A percentile compares a stretch with the other conserved stretches of the same genome.
phyloP scores from a whole-genome alignment of 1,139 yeast species.

The Candida tropicalis region DNA sequence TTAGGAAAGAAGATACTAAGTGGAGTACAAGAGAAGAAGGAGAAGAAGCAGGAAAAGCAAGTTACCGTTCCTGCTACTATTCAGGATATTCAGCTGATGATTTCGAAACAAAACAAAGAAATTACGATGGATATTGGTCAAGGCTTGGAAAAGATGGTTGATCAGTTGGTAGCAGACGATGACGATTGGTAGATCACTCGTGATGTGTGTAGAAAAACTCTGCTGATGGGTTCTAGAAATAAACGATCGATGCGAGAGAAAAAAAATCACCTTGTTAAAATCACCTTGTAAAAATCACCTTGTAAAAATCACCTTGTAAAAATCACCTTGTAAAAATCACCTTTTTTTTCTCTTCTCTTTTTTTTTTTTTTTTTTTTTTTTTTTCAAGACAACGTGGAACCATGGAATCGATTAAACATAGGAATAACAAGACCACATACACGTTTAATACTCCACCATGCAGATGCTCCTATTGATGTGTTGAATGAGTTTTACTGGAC shows the following conservation, averaged over 20 bases:
- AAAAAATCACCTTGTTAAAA: too few species aligned
- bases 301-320: too few species aligned
- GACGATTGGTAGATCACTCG: too few species aligned
- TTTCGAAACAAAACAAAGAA: slow-evolving; percentile 25
- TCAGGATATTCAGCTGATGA: slow-evolving; percentile 36
- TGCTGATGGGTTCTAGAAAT: too few species aligned
- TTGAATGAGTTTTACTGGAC: slow-evolving; percentile 82
- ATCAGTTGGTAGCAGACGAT: slow-evolving; percentile 17
- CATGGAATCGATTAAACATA: slow-evolving; percentile 29
- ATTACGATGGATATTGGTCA: slow-evolving; percentile 9
- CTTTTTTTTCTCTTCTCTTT: neutral
- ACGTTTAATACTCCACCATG: slow-evolving; percentile 45
- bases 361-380: neutral
- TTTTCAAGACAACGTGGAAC: neutral
- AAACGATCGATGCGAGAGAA: too few species aligned
- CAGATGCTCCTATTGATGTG: slow-evolving; percentile 43
- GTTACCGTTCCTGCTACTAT: slow-evolving; percentile 21
- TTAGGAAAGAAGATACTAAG: slow-evolving; percentile 18
- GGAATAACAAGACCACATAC: slow-evolving; percentile 36
- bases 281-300: too few species aligned
- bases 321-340: too few species aligned
- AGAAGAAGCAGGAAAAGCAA: neutral
- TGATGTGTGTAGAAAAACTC: too few species aligned
- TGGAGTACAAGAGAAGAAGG: slow-evolving; percentile 3
- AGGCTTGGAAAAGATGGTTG: slow-evolving; percentile 23